These are phyloP conservation scores for Mrakiaceae sp. DNA, from an alignment of 1,284 basidiomycete genomes.

Conservation along the genomic window DNA sequence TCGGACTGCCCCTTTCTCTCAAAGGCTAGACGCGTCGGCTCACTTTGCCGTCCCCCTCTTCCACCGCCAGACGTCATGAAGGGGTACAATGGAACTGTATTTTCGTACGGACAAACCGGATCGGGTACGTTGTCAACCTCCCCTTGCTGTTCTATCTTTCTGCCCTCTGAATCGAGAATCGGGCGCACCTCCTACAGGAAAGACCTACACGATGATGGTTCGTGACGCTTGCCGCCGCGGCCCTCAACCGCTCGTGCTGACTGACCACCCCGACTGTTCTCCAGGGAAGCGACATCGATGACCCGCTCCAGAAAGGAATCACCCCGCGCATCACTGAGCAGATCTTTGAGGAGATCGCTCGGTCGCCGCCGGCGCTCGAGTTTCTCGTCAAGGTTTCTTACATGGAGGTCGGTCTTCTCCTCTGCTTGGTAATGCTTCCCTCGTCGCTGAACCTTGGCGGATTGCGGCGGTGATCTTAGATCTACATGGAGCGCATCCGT, in stretches of 20 bases:
- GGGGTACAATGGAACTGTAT: slow-evolving; percentile 97
- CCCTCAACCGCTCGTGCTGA: slow-evolving; percentile 1
- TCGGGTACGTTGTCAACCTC: slow-evolving; percentile 64
- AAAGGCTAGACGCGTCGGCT: background rate
- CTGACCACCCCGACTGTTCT: background rate
- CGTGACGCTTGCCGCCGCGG: slow-evolving; percentile 23
- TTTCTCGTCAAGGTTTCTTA: slow-evolving; percentile 85
- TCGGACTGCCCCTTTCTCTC: too few relatives aligned
- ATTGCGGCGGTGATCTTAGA: slow-evolving; percentile 39
- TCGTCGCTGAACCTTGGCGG: too few relatives aligned
- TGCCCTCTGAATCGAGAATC: slow-evolving; percentile 5
- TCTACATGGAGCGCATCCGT: slow-evolving; percentile 93
- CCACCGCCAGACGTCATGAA: slow-evolving; percentile 73
- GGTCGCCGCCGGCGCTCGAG: slow-evolving; percentile 88
- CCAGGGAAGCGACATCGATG: slow-evolving; percentile 94
- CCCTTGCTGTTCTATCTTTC: slow-evolving; percentile 16
- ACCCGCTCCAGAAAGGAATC: slow-evolving; percentile 80
- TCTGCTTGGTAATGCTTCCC: background rate
- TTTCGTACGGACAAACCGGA: slow-evolving; percentile 98
- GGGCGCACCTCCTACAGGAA: slow-evolving; percentile 14
- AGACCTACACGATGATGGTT: slow-evolving; percentile 73
- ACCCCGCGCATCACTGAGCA: slow-evolving; percentile 98
- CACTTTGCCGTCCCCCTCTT: background rate
- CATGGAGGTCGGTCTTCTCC: background rate
- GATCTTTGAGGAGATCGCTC: slow-evolving; percentile 94